phyloP scores from a whole-genome alignment of 1,284 basidiomycete genomes.

The Cystobasidium sp. region DNA sequence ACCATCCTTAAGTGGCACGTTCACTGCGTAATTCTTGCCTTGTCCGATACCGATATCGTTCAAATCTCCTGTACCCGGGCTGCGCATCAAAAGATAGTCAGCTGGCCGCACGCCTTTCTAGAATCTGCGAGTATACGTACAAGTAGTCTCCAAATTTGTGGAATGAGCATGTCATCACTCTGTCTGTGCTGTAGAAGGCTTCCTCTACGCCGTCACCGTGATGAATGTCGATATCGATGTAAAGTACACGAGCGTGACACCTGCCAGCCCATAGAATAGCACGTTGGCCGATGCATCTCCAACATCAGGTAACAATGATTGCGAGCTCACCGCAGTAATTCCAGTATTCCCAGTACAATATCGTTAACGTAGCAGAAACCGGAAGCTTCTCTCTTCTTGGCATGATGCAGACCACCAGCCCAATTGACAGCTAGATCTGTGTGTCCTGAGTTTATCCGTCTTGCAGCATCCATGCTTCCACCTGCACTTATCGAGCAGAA shows the following conservation, averaged over 20 bases:
- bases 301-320: neutral
- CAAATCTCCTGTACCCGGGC: conserved; percentile 55
- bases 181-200: conserved; percentile 95
- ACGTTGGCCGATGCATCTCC: neutral
- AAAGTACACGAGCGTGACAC: conserved; percentile 80
- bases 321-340: conserved; percentile 72
- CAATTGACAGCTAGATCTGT: conserved; percentile 95
- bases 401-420: conserved; percentile 97
- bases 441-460: conserved; percentile 76
- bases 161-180: conserved; percentile 95
- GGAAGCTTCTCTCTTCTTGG: conserved; percentile 93
- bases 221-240: conserved; percentile 98
- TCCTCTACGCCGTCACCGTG: conserved; percentile 99
- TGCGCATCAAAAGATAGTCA: too few species aligned
- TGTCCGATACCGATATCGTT: conserved; percentile 81
- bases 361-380: conserved; percentile 96
- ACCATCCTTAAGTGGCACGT: conserved; percentile 92
- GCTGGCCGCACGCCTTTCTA: too few species aligned
- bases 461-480: conserved; percentile 87
- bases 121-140: conserved; percentile 4
- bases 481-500: conserved; percentile 97
- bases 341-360: conserved; percentile 86
- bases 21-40: conserved; percentile 89
- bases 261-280: conserved; percentile 49
- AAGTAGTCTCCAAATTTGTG: conserved; percentile 96